A percentile compares a stretch with the other conserved stretches of the same genome.
Conservation (phyloP, 139 green algal genomes). For the Spirogloea muscicola region DNA sequence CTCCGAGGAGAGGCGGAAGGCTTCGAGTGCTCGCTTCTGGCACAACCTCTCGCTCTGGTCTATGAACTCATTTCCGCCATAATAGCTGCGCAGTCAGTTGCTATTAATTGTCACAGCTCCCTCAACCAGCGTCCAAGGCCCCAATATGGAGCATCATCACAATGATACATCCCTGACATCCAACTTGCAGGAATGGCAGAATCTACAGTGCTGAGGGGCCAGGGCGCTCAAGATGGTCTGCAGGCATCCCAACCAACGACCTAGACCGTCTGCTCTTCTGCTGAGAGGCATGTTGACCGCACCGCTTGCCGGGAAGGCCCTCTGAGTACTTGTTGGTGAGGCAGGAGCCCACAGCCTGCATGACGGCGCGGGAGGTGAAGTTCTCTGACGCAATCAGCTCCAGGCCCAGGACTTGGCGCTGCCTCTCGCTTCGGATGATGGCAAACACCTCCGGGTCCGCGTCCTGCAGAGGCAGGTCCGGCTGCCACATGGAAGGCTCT, state of each 20-base stretch:
- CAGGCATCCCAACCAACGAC: not conserved
- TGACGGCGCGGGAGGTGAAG: slow-evolving; percentile 86
- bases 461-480: slow-evolving; percentile 61
- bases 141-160: not conserved
- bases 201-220: not conserved
- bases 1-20: slow-evolving; percentile 71
- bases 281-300: not conserved
- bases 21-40: slow-evolving; percentile 76
- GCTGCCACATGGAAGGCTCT: slow-evolving; percentile 8
- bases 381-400: slow-evolving; percentile 98
- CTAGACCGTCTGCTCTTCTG: not conserved
- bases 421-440: slow-evolving; percentile 95
- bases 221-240: not conserved
- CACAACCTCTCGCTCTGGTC: slow-evolving; percentile 89
- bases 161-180: not conserved
- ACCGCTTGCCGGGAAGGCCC: slow-evolving; percentile 53
- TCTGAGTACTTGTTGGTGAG: slow-evolving; percentile 98
- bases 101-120: not conserved
- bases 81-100: slow-evolving; percentile 76
- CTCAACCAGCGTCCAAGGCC: no score
- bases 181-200: no score
- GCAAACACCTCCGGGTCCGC: slow-evolving; percentile 86
- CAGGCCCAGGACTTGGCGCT: slow-evolving; percentile 77
- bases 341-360: slow-evolving; percentile 86
- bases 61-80: slow-evolving; percentile 98